Conservation (phyloP, 2,329 filamentous ascomycete genomes). For the Zelopaecilomyces penicillatus region DNA sequence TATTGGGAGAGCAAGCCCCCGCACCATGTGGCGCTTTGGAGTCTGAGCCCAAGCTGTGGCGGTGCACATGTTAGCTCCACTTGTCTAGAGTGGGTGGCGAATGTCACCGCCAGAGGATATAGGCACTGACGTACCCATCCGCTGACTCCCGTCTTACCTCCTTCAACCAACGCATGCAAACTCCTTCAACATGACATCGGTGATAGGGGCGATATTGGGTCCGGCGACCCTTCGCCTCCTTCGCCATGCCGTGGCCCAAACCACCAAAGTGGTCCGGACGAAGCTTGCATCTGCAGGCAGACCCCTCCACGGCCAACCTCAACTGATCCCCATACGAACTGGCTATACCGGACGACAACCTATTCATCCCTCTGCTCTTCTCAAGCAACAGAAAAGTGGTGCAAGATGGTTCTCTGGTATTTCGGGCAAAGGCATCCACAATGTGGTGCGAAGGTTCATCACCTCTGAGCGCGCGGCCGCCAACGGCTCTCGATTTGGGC, state of each 20-base stretch:
- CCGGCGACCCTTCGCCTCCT: constrained; percentile 47
- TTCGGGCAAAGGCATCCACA: constrained; percentile 34
- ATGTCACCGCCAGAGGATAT: constrained; percentile 7
- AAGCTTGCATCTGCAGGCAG: constrained; percentile 38
- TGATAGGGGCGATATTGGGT: constrained; percentile 46
- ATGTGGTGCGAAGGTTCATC: constrained; percentile 43
- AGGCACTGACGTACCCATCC: constrained; percentile 3
- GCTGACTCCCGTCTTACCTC: constrained; percentile 10
- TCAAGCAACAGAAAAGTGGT: constrained; percentile 39
- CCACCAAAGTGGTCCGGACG: constrained; percentile 42
- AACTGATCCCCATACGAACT: constrained; percentile 36
- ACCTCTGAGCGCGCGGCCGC: constrained; percentile 29
- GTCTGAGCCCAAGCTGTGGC: constrained; percentile 20
- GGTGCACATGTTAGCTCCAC: constrained; percentile 17
- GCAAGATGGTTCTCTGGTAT: constrained; percentile 41
- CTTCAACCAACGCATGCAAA: constrained; percentile 10
- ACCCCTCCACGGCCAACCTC: constrained; percentile 34
- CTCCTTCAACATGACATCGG: constrained; percentile 42
- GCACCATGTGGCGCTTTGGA: constrained; percentile 15
- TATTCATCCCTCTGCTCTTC: constrained; percentile 44
- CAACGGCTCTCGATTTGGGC: constrained; percentile 32
- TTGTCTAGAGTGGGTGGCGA: constrained; percentile 15
- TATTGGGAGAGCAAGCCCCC: constrained; percentile 12
- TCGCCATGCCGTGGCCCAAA: constrained; percentile 42
- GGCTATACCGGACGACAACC: constrained; percentile 37